Percentiles rank a stretch among this genome's conserved stretches.
Conservation (phyloP, 352 stramenopile species). For the Pilasporangium apinafurcum region DNA sequence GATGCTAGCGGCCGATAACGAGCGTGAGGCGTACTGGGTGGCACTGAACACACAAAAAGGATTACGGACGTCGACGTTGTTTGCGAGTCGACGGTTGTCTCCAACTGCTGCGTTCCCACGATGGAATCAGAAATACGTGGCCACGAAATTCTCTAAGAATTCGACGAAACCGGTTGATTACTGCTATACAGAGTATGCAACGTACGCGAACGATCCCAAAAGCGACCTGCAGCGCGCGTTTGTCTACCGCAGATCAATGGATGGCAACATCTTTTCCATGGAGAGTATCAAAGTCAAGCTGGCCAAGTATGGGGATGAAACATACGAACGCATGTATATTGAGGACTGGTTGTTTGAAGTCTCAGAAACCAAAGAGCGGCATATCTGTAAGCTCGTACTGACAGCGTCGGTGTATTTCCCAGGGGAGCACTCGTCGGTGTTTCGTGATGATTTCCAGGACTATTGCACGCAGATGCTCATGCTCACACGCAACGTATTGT, state of each 20-base stretch:
- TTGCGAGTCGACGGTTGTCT: slow-evolving; percentile 21
- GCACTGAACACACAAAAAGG: slow-evolving; percentile 62
- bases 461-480: slow-evolving; percentile 53
- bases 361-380: slow-evolving; percentile 40
- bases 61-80: slow-evolving; percentile 40
- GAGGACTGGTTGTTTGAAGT: slow-evolving; percentile 72
- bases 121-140: slow-evolving; percentile 64
- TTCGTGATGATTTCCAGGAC: slow-evolving; percentile 49
- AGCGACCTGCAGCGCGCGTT: slow-evolving; percentile 33
- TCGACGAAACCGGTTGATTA: slow-evolving; percentile 40
- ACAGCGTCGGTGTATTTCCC: slow-evolving; percentile 53
- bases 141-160: slow-evolving; percentile 54
- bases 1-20: slow-evolving; percentile 43
- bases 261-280: slow-evolving; percentile 38
- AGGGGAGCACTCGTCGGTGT: slow-evolving; percentile 14
- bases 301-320: slow-evolving; percentile 29
- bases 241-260: slow-evolving; percentile 71
- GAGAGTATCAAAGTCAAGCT: slow-evolving; percentile 34
- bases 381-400: slow-evolving; percentile 67
- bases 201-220: slow-evolving; percentile 10
- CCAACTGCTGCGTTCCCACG: slow-evolving; percentile 36
- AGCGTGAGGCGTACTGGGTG: slow-evolving; percentile 67
- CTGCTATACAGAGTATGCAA: slow-evolving; percentile 61
- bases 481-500: slow-evolving; percentile 40
- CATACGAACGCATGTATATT: slow-evolving; percentile 44